phyloP scores from a whole-genome alignment of 192 early-diverging fungal species.

The Neocallimastix lanati region DNA sequence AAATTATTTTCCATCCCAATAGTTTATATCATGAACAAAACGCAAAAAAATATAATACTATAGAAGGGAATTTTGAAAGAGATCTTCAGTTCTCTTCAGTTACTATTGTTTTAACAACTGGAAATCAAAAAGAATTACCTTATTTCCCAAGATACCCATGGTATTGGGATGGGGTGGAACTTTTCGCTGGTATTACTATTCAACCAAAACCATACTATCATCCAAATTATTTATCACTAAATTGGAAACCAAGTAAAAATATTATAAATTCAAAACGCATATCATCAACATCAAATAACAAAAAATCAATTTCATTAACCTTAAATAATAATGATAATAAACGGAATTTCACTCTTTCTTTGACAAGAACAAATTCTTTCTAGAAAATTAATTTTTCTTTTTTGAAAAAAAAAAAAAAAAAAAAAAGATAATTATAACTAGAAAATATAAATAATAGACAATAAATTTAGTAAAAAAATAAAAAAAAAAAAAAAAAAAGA shows the following conservation, averaged over 20 bases:
- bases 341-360: not conserved
- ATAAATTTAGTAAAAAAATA: too few relatives aligned
- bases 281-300: not conserved
- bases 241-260: not conserved
- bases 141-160: not conserved
- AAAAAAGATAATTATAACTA: not conserved
- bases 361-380: not conserved
- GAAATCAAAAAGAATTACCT: not conserved
- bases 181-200: not conserved
- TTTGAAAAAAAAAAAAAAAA: too few relatives aligned
- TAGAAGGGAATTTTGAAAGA: not conserved
- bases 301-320: not conserved
- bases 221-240: not conserved
- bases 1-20: not conserved
- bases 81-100: not conserved
- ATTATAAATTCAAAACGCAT: not conserved
- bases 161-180: not conserved
- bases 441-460: not conserved
- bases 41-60: not conserved
- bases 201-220: not conserved
- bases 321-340: not conserved
- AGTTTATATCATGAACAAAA: not conserved
- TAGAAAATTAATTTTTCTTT: too few relatives aligned
- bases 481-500: too few relatives aligned
- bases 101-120: not conserved